phyloP scores from a whole-genome alignment of 2,329 filamentous ascomycete species.

The Chaetomium olivaceum region DNA sequence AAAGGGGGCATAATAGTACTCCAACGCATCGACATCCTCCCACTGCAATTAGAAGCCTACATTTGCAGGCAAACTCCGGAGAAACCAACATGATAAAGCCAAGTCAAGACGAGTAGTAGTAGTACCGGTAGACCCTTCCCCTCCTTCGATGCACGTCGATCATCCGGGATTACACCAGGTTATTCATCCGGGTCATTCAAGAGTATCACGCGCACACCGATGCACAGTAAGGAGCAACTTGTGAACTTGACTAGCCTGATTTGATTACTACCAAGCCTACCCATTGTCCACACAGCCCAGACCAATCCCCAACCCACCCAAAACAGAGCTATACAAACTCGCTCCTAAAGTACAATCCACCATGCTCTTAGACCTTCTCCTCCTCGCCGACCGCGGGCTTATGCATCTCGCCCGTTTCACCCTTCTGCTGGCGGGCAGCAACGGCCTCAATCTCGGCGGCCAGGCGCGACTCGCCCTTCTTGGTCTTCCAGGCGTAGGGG shows the following conservation, averaged over 20 bases:
- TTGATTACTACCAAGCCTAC: neutral
- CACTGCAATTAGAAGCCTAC: too few species aligned
- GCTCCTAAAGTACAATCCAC: neutral
- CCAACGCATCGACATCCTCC: too few species aligned
- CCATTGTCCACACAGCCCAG: neutral
- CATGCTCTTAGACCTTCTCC: constrained; percentile 21
- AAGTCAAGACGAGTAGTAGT: too few species aligned
- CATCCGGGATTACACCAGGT: too few species aligned
- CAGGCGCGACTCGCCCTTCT: constrained; percentile 35
- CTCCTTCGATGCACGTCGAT: too few species aligned
- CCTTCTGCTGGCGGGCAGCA: constrained; percentile 27
- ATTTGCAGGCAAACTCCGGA: too few species aligned
- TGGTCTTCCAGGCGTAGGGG: constrained; percentile 44
- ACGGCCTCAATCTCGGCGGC: constrained; percentile 35
- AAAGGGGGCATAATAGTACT: too few species aligned
- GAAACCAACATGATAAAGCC: too few species aligned
- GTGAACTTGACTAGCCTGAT: neutral
- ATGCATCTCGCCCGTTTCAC: constrained; percentile 3
- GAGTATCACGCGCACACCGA: too few species aligned
- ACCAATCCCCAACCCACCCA: neutral
- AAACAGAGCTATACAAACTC: neutral
- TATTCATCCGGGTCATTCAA: too few species aligned
- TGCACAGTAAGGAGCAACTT: too few species aligned
- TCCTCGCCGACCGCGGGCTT: neutral
- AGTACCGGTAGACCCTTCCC: too few species aligned